Percentiles rank a stretch among this genome's conserved stretches.
phyloP scores from a whole-genome alignment of 345 rosid genomes.

The Rhizophora apiculata region DNA sequence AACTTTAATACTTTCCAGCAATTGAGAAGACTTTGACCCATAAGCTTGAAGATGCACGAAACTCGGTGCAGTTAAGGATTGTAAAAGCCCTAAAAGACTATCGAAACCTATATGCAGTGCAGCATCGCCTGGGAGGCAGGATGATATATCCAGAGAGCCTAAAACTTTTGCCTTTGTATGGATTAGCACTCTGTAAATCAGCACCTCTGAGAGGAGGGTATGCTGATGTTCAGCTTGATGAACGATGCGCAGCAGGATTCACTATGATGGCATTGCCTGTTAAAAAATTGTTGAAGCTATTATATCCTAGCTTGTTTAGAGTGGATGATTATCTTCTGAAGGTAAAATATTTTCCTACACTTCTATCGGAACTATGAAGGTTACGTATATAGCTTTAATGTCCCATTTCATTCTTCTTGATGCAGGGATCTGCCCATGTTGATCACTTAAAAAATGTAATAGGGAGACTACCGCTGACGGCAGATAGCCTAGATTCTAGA shows the following conservation, averaged over 20 bases:
- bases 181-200: slow-evolving; percentile 85
- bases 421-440: slow-evolving; percentile 59
- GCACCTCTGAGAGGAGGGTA: slow-evolving; percentile 82
- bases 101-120: slow-evolving; percentile 84
- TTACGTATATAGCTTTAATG: slow-evolving; percentile 5
- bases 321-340: slow-evolving; percentile 75
- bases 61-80: slow-evolving; percentile 65
- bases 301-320: slow-evolving; percentile 83
- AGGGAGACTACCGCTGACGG: slow-evolving; percentile 65
- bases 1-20: slow-evolving; percentile 51
- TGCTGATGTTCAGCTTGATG: slow-evolving; percentile 83
- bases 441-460: slow-evolving; percentile 38
- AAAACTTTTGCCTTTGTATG: slow-evolving; percentile 76
- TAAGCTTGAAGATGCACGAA: slow-evolving; percentile 94
- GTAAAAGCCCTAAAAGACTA: slow-evolving; percentile 90
- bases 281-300: slow-evolving; percentile 72
- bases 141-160: slow-evolving; percentile 92
- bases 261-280: slow-evolving; percentile 97
- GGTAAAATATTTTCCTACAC: slow-evolving; percentile 39
- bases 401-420: slow-evolving; percentile 22
- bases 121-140: slow-evolving; percentile 93
- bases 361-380: neutral
- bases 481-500: slow-evolving; percentile 84
- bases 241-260: slow-evolving; percentile 89
- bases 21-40: slow-evolving; percentile 81